Evolutionary conservation across 2,329 filamentous ascomycete genomes (phyloP).

Genomic region (Alternaria ethzedia): DNA sequence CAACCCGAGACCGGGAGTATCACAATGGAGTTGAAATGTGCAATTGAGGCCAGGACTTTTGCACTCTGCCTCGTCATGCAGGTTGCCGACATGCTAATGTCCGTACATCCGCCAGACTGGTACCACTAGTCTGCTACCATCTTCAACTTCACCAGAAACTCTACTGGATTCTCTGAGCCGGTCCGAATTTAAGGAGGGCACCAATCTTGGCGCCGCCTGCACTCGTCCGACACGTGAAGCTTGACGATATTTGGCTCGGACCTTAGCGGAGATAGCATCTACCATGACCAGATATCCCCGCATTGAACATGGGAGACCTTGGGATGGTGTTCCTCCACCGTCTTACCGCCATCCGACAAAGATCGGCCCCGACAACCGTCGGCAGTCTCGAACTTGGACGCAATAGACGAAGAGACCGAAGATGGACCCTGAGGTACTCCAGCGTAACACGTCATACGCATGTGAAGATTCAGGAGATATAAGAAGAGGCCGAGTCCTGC

Average conservation of each 20-base stretch:
- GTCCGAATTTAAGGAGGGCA: neutral
- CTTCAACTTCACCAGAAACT: neutral
- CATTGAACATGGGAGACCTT: neutral
- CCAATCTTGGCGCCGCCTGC: neutral
- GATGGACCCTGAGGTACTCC: neutral
- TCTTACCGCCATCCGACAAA: constrained; percentile 11
- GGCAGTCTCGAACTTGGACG: neutral
- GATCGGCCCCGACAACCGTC: neutral
- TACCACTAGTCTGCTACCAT: neutral
- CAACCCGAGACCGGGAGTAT: neutral
- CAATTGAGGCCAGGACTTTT: neutral
- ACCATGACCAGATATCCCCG: neutral
- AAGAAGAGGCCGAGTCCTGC: constrained; percentile 4
- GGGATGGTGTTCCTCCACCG: constrained; percentile 6
- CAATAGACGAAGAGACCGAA: neutral
- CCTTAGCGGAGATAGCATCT: constrained; percentile 8
- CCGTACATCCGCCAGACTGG: neutral
- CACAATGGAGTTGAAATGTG: neutral
- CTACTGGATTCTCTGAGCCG: neutral
- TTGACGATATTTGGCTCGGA: neutral
- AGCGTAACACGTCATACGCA: constrained; percentile 9
- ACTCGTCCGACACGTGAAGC: neutral
- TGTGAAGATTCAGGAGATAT: neutral
- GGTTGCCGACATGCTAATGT: neutral
- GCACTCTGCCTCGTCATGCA: neutral